phyloP scores from a whole-genome alignment of 2,329 filamentous ascomycete genomes.

The Endoconidiophora polonica region DNA sequence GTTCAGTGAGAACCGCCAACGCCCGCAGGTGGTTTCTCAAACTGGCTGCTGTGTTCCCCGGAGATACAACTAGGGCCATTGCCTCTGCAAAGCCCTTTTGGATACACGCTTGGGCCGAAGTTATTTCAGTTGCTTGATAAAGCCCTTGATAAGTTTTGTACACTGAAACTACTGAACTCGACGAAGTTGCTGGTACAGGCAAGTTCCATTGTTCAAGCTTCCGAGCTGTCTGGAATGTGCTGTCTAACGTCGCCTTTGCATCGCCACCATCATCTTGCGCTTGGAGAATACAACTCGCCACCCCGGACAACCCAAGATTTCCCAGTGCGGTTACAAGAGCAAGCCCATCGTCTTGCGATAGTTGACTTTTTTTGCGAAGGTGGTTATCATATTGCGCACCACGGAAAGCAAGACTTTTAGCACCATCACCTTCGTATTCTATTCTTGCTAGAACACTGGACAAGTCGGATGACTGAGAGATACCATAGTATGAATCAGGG shows the following conservation, averaged over 20 bases:
- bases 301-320: conserved; percentile 64
- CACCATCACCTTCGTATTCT: conserved; percentile 76
- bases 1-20: conserved; percentile 60
- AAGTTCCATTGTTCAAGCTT: conserved; percentile 87
- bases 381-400: conserved; percentile 83
- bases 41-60: conserved; percentile 31
- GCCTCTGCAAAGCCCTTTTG: conserved; percentile 45
- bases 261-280: conserved; percentile 44
- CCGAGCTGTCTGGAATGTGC: conserved; percentile 62
- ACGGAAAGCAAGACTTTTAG: conserved; percentile 76
- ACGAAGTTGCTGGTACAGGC: conserved; percentile 47
- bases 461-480: conserved; percentile 62
- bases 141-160: conserved; percentile 73
- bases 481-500: conserved; percentile 87
- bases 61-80: conserved; percentile 38
- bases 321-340: conserved; percentile 64
- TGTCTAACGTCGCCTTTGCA: conserved; percentile 41
- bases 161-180: conserved; percentile 49
- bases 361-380: conserved; percentile 43
- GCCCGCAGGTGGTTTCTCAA: conserved; percentile 41
- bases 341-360: conserved; percentile 42
- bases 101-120: conserved; percentile 37
- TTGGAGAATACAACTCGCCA: conserved; percentile 66
- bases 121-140: conserved; percentile 44
- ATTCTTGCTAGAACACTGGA: conserved; percentile 63